A percentile compares a stretch with the other conserved stretches of the same genome.
phyloP scores from a whole-genome alignment of 2,329 filamentous ascomycete species.

The Cladophialophora chaetospira region DNA sequence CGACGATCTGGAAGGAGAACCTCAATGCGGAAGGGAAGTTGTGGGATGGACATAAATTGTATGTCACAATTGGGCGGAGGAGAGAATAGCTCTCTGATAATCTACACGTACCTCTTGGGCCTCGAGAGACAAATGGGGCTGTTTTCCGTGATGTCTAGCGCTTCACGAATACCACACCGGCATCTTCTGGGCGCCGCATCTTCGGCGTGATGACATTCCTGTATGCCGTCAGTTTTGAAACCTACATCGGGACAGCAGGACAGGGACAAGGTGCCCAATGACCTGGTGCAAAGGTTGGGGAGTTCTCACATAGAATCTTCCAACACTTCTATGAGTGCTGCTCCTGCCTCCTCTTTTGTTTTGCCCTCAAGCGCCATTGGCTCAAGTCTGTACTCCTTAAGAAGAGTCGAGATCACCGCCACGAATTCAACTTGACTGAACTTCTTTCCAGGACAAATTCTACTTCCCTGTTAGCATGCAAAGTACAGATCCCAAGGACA shows the following conservation, averaged over 20 bases:
- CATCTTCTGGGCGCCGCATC: slow-evolving; percentile 21
- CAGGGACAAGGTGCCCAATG: too few relatives aligned
- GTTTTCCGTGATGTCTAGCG: slow-evolving; percentile 4
- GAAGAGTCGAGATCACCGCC: slow-evolving; percentile 34
- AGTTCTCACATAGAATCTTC: slow-evolving; percentile 16
- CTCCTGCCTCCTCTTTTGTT: slow-evolving; percentile 18
- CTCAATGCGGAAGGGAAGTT: slow-evolving; percentile 12
- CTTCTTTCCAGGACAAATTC: slow-evolving; percentile 36
- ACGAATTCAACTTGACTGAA: slow-evolving; percentile 44
- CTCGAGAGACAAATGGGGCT: too few relatives aligned
- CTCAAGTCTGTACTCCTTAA: slow-evolving; percentile 19
- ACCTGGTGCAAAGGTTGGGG: too few relatives aligned
- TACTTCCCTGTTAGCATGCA: neutral
- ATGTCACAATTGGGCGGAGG: slow-evolving; percentile 20
- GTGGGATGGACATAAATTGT: slow-evolving; percentile 22
- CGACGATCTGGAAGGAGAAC: slow-evolving; percentile 16
- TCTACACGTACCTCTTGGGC: neutral
- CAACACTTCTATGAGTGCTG: slow-evolving; percentile 18
- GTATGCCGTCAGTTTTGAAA: too few relatives aligned
- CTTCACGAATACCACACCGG: slow-evolving; percentile 21
- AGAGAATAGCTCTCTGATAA: neutral
- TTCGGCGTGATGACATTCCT: slow-evolving; percentile 13
- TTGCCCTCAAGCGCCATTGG: slow-evolving; percentile 15
- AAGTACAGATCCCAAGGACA: too few relatives aligned
- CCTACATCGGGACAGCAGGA: too few relatives aligned